phyloP scores from a whole-genome alignment of 768 basidiomycete genomes.

The Pleurotus sapidus region DNA sequence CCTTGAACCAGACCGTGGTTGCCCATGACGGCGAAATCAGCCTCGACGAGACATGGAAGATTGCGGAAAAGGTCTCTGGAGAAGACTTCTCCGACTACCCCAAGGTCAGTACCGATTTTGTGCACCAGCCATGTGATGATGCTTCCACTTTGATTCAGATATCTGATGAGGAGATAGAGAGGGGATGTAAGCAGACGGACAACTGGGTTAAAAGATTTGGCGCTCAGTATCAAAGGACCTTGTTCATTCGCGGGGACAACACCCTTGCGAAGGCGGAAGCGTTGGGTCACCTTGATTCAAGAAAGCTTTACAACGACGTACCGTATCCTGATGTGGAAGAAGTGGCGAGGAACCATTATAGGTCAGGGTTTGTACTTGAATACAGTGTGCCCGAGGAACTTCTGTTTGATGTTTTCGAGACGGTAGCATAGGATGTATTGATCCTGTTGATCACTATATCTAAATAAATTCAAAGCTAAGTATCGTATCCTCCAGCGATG shows the following conservation, averaged over 20 bases:
- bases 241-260: slow-evolving; percentile 26
- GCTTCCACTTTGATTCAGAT: slow-evolving; percentile 2
- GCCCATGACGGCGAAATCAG: slow-evolving; percentile 23
- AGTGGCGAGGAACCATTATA: slow-evolving; percentile 20
- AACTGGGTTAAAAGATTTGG: not conserved
- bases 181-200: not conserved
- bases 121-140: not conserved
- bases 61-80: slow-evolving; percentile 18
- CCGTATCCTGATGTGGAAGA: slow-evolving; percentile 16
- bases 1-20: slow-evolving; percentile 25
- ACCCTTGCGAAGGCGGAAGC: slow-evolving; percentile 18
- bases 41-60: slow-evolving; percentile 17
- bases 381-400: not conserved
- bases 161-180: not conserved
- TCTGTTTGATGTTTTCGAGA: not conserved
- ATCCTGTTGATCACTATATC: too few species aligned
- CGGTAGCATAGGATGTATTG: too few species aligned
- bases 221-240: slow-evolving; percentile 17
- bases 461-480: too few species aligned
- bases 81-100: slow-evolving; percentile 15
- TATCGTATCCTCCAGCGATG: too few species aligned
- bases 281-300: slow-evolving; percentile 24
- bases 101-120: slow-evolving; percentile 1
- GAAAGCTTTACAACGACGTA: slow-evolving; percentile 26
- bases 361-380: not conserved